Evolutionary conservation across 345 rosid species (phyloP).

Genomic region (Clausena lansium): DNA sequence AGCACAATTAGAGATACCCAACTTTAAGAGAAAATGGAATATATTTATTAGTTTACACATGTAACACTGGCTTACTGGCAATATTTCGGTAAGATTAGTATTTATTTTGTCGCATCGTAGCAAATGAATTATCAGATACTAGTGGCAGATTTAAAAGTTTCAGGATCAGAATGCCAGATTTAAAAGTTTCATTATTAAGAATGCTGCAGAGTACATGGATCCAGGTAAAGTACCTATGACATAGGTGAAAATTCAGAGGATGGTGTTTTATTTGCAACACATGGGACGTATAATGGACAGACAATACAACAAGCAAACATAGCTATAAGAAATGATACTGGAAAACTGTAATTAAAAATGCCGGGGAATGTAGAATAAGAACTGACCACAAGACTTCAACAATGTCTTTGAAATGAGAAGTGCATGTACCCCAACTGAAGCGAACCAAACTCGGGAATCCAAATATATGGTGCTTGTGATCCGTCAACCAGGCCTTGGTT

Average conservation of each 20-base stretch:
- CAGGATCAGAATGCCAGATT: too few relatives aligned
- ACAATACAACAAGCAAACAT: not conserved
- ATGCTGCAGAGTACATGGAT: not conserved
- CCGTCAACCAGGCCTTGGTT: slow-evolving; percentile 82
- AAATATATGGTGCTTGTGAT: slow-evolving; percentile 74
- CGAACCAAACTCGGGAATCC: slow-evolving; percentile 91
- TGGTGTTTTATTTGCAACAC: not conserved
- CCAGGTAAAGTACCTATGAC: not conserved
- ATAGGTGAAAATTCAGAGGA: not conserved
- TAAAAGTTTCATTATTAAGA: not conserved
- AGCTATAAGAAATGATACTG: not conserved
- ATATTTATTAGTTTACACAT: not conserved
- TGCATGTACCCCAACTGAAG: slow-evolving; percentile 98
- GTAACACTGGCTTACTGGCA: not conserved
- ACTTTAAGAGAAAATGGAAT: too few relatives aligned
- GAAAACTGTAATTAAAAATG: not conserved
- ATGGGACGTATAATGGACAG: not conserved
- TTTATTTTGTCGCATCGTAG: not conserved
- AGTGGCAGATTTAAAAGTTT: too few relatives aligned
- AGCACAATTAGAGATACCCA: too few relatives aligned
- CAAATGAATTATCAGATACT: not conserved
- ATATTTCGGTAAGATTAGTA: not conserved
- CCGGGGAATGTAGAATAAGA: slow-evolving; percentile 13
- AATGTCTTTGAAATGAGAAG: slow-evolving; percentile 50
- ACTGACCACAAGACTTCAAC: slow-evolving; percentile 79